A percentile compares a stretch with the other conserved stretches of the same genome.
Conservation (phyloP, 23 red algal genomes). For the Gracilaria domingensis region DNA sequence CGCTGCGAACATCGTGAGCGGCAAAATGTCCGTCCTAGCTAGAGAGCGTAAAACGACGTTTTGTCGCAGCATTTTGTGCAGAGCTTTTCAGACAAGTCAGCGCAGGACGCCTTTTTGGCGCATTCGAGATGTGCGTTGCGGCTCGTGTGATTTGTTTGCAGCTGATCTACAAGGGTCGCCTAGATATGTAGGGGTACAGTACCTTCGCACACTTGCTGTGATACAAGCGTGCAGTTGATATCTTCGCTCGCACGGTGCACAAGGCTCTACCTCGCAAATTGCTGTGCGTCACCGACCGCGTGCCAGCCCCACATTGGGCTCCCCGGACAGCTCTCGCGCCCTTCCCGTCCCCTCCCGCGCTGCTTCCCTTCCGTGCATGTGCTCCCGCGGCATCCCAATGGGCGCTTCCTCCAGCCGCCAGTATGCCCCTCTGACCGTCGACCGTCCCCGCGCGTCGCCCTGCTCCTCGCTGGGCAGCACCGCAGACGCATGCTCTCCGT, state of each 20-base stretch:
- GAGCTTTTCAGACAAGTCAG: no score
- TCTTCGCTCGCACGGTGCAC: no score
- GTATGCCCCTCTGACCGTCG: slow-evolving; percentile 12
- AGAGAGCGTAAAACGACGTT: no score
- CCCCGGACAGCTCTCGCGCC: neutral
- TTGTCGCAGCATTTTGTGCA: no score
- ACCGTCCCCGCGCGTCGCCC: slow-evolving; percentile 1
- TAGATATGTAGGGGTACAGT: no score
- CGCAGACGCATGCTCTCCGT: neutral
- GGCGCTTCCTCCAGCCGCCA: slow-evolving; percentile 36
- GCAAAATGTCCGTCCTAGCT: no score
- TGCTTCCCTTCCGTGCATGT: slow-evolving; percentile 1
- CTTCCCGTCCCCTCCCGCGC: neutral
- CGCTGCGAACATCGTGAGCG: slow-evolving; percentile 79
- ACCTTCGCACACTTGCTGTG: no score
- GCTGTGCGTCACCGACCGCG: neutral
- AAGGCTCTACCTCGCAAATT: neutral
- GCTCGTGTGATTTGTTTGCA: no score
- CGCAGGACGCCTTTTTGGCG: no score
- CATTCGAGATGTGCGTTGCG: no score
- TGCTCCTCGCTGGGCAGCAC: neutral
- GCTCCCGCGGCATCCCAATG: slow-evolving; percentile 15
- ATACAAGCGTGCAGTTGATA: no score
- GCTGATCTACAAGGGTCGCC: no score
- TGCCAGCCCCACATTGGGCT: neutral